Conservation (phyloP, 768 basidiomycete species). For the Boletus sp. region DNA sequence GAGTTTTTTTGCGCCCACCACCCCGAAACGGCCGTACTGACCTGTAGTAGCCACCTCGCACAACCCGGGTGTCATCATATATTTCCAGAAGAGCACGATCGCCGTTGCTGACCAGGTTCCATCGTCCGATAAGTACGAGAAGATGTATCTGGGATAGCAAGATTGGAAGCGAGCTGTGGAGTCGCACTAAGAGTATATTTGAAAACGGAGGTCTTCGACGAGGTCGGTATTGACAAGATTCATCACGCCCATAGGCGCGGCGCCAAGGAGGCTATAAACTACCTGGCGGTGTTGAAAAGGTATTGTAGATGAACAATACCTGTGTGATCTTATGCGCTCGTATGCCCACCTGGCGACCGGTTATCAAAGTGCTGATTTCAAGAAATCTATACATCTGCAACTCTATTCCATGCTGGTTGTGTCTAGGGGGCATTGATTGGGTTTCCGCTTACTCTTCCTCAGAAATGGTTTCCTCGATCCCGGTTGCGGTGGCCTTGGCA, state of each 20-base stretch:
- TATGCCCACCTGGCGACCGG: neutral
- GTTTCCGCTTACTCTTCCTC: slow-evolving; percentile 24
- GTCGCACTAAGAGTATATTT: slow-evolving; percentile 34
- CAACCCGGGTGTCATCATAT: slow-evolving; percentile 34
- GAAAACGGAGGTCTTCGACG: slow-evolving; percentile 33
- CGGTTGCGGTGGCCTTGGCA: slow-evolving; percentile 28
- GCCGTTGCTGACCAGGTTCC: slow-evolving; percentile 37
- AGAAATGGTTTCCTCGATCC: slow-evolving; percentile 23
- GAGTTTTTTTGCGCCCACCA: slow-evolving; percentile 33
- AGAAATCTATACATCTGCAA: neutral
- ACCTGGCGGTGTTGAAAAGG: slow-evolving; percentile 38
- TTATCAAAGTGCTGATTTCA: neutral
- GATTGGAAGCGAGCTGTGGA: too few relatives aligned
- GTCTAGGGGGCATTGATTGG: neutral
- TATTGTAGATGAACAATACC: neutral
- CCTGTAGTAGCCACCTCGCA: slow-evolving; percentile 33
- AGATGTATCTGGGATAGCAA: too few relatives aligned
- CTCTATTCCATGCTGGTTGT: neutral
- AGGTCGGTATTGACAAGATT: slow-evolving; percentile 30
- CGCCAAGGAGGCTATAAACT: slow-evolving; percentile 40
- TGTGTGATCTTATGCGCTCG: neutral
- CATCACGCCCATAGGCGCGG: slow-evolving; percentile 23
- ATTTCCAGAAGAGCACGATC: slow-evolving; percentile 44
- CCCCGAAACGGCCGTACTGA: slow-evolving; percentile 28
- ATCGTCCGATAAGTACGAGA: too few relatives aligned